Base-by-base conservation (phyloP, 2,329 filamentous ascomycete species). In the Diplodia seriata region DNA sequence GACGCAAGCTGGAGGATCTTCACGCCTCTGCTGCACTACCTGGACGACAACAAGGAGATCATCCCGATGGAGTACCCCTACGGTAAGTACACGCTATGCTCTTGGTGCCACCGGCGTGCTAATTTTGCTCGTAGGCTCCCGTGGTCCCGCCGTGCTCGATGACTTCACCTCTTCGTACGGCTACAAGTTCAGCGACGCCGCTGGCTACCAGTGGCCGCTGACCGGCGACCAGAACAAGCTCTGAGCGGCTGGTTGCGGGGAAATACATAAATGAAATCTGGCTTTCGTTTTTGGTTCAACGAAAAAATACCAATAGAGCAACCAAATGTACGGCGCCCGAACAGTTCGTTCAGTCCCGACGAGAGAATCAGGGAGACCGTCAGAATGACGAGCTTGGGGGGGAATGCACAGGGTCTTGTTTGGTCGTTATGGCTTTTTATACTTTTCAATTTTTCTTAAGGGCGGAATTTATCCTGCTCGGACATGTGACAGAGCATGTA, bases 1-100 rank as follows among this genome's bases (percentile, higher is more conserved):
- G 95, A 99, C 76, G 93, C 95, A 69, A 95, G 91, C 83, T 99
- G 95, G 95, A 93, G 94, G 81, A 96, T 99, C 81, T 99, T 99
- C 83, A 97, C 93, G 1, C 95, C 95, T 73, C 90, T 99, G 47
- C 86, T 99, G 71, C 94, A 99, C 85, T 99, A 99, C 83, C 89
- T 99, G 14, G 96, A 99, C 72, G 93, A 97, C 79, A 97, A 98
- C 87, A 97, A 97, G 87, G 95, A 99, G 83, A 98, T 99, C 73
- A 92, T 97, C 69, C 95, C 95, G 31, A 99, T 99, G 95, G 94
- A 97, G 78, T 99, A 99, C 83, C 94, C 96, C 73, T 99, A 99
- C 79, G 95, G 95, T 97, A 83, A 84, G 91, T 3, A 26, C 11
- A 14, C 29, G 2, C n/a, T 4, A 49, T 18, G 7, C 11, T 40